These are phyloP conservation scores for Syzygium aromaticum DNA, from an alignment of 345 rosid species.

Conservation along the genomic window DNA sequence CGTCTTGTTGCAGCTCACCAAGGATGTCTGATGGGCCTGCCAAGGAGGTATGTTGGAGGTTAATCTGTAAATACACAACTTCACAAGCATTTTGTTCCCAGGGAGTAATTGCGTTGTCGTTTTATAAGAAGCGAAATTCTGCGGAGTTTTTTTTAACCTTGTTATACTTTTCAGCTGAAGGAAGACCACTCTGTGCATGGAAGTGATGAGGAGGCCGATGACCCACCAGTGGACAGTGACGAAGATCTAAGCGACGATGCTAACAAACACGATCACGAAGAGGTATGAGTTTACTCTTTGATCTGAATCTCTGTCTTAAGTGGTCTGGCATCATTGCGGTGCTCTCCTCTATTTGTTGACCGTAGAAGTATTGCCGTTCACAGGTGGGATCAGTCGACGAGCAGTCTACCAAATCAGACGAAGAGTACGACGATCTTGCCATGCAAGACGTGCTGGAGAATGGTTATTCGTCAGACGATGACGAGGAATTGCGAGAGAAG, in stretches of 20 bases:
- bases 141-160: neutral
- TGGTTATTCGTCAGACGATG: slow-evolving; percentile 63
- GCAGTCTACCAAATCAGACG: slow-evolving; percentile 88
- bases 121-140: neutral
- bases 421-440: slow-evolving; percentile 95
- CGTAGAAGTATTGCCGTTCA: neutral
- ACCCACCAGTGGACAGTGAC: slow-evolving; percentile 70
- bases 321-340: neutral
- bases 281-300: slow-evolving; percentile 27
- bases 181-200: slow-evolving; percentile 90
- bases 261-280: slow-evolving; percentile 51
- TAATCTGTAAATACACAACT: neutral
- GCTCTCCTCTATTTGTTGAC: neutral
- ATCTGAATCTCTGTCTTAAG: neutral
- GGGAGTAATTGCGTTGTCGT: neutral
- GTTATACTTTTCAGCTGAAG: slow-evolving; percentile 42
- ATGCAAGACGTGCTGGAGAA: slow-evolving; percentile 59
- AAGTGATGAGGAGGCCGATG: slow-evolving; percentile 95
- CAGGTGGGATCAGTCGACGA: slow-evolving; percentile 99
- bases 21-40: slow-evolving; percentile 74
- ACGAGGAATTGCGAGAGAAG: slow-evolving; percentile 34
- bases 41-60: slow-evolving; percentile 56
- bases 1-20: slow-evolving; percentile 98
- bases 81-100: neutral
- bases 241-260: slow-evolving; percentile 72